Base-by-base conservation (phyloP, 495 filamentous ascomycete species). In the Antarctomyces pellizariae region DNA sequence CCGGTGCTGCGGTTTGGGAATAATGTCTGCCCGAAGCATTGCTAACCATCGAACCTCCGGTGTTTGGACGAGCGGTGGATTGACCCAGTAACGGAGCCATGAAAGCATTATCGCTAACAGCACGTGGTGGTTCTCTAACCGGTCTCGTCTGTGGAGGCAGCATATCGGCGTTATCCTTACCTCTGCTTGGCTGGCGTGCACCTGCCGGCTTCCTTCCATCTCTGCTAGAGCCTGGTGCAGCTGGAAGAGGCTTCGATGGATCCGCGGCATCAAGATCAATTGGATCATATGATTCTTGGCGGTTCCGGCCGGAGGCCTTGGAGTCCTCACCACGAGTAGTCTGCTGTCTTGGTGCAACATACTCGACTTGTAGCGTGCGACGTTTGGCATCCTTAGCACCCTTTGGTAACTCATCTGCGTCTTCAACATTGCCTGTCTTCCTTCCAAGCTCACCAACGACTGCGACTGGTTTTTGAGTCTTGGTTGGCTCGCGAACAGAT, bases 341-440 rank as follows among this genome's bases (percentile, higher is more conserved):
- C 36, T 78, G 68, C 10, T 77, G 86, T 16, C 70, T 67, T 19
- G 86, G 89, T 21, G 79, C 74, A 26, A 99, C 89, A 54, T 99
- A 99, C 52, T 99, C 86, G 7, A 95, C 78, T 49, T 99, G 86
- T 1, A 99, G 80, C 0, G 86, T 99, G 29, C 80, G 64, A 19
- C 86, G 69, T 49, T 95, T 97, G 36, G 74, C 71, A 41, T 93
- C 86, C 12, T 74, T 67, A 2, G 56, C 43, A 1, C 61, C 51
- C 48, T 79, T 74, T 6, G 57, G 56, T 37, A 67, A 71, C 12
- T 59, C 45, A 31, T 63, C 55, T 7, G 70, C 59, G 13, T 74
- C 67, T 21, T 89, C 80, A 30, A 79, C 54, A 38, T 72, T 71
- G 26, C 75, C 75, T 36, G 76, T 69, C 40, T 80, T 79, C 36